Percentiles rank a stretch among this genome's conserved stretches.
Conservation (phyloP, 169 alveolate species). For the Cryptosporidium parvum region DNA sequence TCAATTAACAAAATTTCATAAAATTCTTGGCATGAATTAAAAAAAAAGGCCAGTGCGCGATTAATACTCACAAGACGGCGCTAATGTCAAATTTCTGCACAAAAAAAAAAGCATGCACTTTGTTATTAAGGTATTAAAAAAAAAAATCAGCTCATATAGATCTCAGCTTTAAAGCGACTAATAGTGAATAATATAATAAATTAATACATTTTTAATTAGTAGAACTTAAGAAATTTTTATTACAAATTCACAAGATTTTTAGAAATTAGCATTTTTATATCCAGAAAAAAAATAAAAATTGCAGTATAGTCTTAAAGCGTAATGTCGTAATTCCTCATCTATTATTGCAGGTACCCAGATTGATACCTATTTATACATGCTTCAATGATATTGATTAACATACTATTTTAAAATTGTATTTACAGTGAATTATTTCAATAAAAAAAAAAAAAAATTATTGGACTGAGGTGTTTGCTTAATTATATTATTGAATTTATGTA, state of each 20-base stretch:
- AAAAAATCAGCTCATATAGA: not conserved
- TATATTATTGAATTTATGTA: not conserved
- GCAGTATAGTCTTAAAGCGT: conserved; percentile 74
- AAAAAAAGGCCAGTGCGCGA: conserved; percentile 39
- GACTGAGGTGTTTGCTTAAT: not conserved
- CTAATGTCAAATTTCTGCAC: conserved; percentile 28
- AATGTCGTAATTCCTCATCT: conserved; percentile 72
- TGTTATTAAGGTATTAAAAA: not conserved
- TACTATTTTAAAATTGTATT: not conserved
- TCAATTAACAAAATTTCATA: conserved; percentile 9
- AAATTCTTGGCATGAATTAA: not conserved
- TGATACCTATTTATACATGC: conserved; percentile 70
- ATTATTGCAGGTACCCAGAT: conserved; percentile 48
- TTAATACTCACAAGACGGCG: conserved; percentile 70
- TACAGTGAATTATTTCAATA: not conserved
- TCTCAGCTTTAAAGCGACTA: too few relatives aligned
- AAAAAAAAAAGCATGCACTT: conserved; percentile 10
- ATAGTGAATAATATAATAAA: not conserved
- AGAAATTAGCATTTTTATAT: not conserved
- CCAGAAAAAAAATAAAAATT: not conserved
- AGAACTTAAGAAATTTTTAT: not conserved
- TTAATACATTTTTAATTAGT: not conserved
- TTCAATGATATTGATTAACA: not conserved
- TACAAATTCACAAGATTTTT: not conserved
- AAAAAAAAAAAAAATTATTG: not conserved